A percentile compares a stretch with the other conserved stretches of the same genome.
Evolutionary conservation across 495 filamentous ascomycete genomes (phyloP).

Genomic region (Penicillium coffeae): DNA sequence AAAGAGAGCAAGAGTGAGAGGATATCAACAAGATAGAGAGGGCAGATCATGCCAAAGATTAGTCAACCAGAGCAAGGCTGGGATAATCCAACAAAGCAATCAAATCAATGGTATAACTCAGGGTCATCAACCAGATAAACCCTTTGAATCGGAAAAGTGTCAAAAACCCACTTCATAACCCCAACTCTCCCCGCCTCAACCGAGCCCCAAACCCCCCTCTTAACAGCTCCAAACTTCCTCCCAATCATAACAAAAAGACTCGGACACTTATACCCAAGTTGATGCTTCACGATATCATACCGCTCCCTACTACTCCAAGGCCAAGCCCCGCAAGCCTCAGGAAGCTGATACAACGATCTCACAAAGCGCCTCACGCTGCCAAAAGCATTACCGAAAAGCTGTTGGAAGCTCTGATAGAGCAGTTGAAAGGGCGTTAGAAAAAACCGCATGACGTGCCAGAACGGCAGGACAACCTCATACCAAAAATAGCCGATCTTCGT

Average conservation of each 20-base stretch:
- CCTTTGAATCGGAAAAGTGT: no score
- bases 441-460: neutral
- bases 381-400: neutral
- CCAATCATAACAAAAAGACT: no score
- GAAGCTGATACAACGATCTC: neutral
- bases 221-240: neutral
- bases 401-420: no score
- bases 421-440: neutral
- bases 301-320: neutral
- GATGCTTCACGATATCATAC: neutral
- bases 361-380: neutral
- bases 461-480: neutral
- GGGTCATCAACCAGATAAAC: no score
- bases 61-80: no score
- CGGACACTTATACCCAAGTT: neutral
- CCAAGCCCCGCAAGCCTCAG: neutral
- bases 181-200: no score
- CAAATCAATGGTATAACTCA: no score
- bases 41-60: no score
- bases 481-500: neutral
- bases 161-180: no score
- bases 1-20: no score
- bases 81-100: no score
- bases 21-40: no score
- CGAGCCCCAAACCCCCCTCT: neutral